phyloP scores from a whole-genome alignment of 805 yeast genomes.

The Tetrapisispora arboricola region DNA sequence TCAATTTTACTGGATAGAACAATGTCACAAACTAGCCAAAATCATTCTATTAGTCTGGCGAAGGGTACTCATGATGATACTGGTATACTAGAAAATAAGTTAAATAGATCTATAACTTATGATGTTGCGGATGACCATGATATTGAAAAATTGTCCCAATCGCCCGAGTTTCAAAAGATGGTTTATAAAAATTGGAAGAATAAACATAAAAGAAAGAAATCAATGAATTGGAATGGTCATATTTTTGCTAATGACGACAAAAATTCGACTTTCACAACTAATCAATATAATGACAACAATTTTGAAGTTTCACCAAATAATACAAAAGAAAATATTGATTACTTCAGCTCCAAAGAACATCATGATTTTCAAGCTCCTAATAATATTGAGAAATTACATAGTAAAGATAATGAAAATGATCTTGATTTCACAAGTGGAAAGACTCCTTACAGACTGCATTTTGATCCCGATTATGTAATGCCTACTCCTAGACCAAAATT shows the following conservation, averaged over 20 bases:
- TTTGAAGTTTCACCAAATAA: neutral
- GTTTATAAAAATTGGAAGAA: slow-evolving; percentile 28
- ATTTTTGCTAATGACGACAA: neutral
- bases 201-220: slow-evolving; percentile 11
- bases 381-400: neutral
- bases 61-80: slow-evolving; percentile 11
- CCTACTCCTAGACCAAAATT: slow-evolving; percentile 10
- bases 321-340: neutral
- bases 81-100: neutral
- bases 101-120: slow-evolving; percentile 39
- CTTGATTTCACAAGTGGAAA: slow-evolving; percentile 17
- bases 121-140: slow-evolving; percentile 28
- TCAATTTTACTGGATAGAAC: neutral
- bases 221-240: slow-evolving; percentile 1
- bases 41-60: slow-evolving; percentile 7
- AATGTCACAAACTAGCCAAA: neutral
- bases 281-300: neutral
- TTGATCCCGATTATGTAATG: slow-evolving; percentile 13
- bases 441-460: slow-evolving; percentile 16
- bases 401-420: slow-evolving; percentile 16
- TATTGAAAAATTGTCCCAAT: slow-evolving; percentile 21
- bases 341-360: neutral
- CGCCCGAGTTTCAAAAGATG: slow-evolving; percentile 42
- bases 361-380: slow-evolving; percentile 4
- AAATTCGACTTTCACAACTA: neutral